Base-by-base conservation (phyloP, 306 rosid genomes). In the Citrullus mucosospermus region DNA sequence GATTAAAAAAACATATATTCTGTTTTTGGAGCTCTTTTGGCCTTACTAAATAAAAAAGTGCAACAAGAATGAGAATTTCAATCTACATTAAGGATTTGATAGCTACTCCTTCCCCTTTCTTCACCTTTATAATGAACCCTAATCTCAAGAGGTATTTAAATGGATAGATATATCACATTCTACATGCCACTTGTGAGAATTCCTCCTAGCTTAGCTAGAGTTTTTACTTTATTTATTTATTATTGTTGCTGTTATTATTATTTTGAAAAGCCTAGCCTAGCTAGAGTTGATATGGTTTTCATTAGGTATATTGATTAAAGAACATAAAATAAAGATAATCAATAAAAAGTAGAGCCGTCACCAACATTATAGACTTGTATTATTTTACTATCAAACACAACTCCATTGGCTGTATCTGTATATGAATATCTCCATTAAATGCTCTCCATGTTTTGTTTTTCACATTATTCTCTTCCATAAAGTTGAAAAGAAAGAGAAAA, bases 271-370 rank as follows among this genome's bases (percentile, higher is more conserved):
- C 28, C 60, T 73, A 73, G 43, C 8, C 8, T 28, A 50, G 1
- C 38, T 44, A 72, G 25, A 30, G 77, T 73, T 30, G 77, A 73
- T 73, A 73, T 73, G 59, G 77, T 15, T 28, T 71, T 71, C 11
- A 48, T 71, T 48, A 44, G 57, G 76, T 71, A 71, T 48, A 48
- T 71, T 73, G 60, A 73, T 73, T 51, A 73, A 25, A 70, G 2
- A 48, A 46, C 22, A 68, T 41, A 70, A 44, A 69, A 69, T 11
- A 69, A 7, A 69, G 3, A 1, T 10, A 39, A 70, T 70, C 16
- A 73, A 73, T 30, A 43, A 73, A 73, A 73, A 28, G 77, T 73
- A 73, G 77, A 73, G 77, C 77, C 77, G 77, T 73, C 77, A 51
- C 77, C 77, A 73, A 73, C 77, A 73, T 73, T 73, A 73, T 73